Conservation (phyloP, 2,329 filamentous ascomycete species). For the Colletotrichum falcatum region DNA sequence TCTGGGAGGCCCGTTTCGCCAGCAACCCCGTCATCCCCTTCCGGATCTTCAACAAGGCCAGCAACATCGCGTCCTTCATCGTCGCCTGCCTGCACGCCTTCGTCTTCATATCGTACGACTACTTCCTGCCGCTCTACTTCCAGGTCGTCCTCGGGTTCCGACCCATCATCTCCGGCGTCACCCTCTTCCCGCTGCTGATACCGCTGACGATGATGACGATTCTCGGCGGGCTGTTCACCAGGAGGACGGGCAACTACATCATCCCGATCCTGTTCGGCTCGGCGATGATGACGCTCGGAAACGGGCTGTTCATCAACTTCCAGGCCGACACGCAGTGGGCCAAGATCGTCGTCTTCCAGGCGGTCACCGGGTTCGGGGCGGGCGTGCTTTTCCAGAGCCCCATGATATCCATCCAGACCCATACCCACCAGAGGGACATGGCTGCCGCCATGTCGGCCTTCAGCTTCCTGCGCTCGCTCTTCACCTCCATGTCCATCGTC, state of each 20-base stretch:
- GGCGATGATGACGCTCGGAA: constrained; percentile 67
- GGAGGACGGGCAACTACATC: constrained; percentile 74
- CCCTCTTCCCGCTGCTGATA: constrained; percentile 64
- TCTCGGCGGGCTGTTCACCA: constrained; percentile 58
- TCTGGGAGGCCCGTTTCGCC: constrained; percentile 66
- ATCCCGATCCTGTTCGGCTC: constrained; percentile 66
- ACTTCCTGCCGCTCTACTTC: constrained; percentile 72
- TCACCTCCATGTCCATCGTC: constrained; percentile 66
- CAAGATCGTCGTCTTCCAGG: constrained; percentile 62
- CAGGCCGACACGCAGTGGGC: constrained; percentile 60
- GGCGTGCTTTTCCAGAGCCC: constrained; percentile 67
- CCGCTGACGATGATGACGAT: constrained; percentile 39
- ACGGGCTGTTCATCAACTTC: constrained; percentile 68
- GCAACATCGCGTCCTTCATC: constrained; percentile 62
- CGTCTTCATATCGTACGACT: constrained; percentile 67
- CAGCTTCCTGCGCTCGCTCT: constrained; percentile 66
- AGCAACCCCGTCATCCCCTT: constrained; percentile 69
- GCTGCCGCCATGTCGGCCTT: constrained; percentile 67
- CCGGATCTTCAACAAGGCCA: constrained; percentile 60
- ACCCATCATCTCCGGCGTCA: constrained; percentile 61
- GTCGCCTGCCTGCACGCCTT: constrained; percentile 51
- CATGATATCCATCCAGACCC: constrained; percentile 65
- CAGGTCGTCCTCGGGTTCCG: constrained; percentile 66
- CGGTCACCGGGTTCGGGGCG: constrained; percentile 61
- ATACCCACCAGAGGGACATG: constrained; percentile 62